Evolutionary conservation across 2,329 filamentous ascomycete species (phyloP).

Genomic region (Didymella segeticola): DNA sequence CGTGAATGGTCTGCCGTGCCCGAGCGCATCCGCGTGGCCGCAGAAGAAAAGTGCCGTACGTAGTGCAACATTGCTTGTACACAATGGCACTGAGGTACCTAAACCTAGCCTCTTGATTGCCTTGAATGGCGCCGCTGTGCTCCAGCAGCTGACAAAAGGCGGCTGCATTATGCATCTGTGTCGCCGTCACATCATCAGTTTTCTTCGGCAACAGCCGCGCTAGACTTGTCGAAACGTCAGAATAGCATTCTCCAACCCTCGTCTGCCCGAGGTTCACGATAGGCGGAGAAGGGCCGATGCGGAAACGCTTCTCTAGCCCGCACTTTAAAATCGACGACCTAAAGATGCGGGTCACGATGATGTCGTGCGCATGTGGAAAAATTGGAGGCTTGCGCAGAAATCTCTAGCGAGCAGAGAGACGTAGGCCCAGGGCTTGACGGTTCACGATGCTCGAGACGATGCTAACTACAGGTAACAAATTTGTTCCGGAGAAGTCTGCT

Average conservation of each 20-base stretch:
- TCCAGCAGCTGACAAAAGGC: conserved; percentile 1
- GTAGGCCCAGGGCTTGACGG: background rate
- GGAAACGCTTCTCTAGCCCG: conserved; percentile 7
- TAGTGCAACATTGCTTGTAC: background rate
- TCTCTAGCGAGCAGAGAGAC: conserved; percentile 3
- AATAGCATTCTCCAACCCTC: background rate
- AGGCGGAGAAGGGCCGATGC: conserved; percentile 11
- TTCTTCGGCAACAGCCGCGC: background rate
- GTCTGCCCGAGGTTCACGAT: conserved; percentile 4
- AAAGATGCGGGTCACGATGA: conserved; percentile 2
- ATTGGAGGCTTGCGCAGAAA: conserved; percentile 3
- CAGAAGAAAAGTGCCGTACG: background rate
- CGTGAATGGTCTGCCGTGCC: background rate
- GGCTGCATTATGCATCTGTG: background rate
- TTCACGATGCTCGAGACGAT: background rate
- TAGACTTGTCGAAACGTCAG: background rate
- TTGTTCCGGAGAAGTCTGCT: conserved; percentile 6
- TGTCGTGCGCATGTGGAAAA: conserved; percentile 10
- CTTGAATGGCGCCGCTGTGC: background rate
- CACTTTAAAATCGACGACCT: conserved; percentile 10
- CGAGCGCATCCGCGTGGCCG: background rate
- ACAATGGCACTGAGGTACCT: background rate
- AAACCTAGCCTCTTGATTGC: background rate
- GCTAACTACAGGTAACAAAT: background rate
- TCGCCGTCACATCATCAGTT: conserved; percentile 1